Evolutionary conservation across 306 rosid species (phyloP).

Genomic region (Vachellia collinsii): DNA sequence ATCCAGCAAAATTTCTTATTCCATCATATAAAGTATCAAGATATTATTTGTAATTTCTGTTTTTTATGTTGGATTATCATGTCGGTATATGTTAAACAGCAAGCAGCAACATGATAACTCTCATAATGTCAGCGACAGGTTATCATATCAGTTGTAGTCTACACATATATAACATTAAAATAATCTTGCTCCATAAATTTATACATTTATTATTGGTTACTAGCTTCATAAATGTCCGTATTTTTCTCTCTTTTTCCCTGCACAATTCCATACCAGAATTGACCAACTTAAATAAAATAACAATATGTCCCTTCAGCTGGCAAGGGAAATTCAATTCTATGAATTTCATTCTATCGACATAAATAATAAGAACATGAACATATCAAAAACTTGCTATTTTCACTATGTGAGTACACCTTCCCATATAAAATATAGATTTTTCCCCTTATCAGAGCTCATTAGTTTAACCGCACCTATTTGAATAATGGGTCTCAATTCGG

Average conservation of each 20-base stretch:
- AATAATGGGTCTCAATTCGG: too few species aligned
- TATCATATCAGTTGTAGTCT: background rate
- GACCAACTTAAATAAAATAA: background rate
- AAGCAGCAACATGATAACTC: background rate
- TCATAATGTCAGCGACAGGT: background rate
- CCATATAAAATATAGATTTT: background rate
- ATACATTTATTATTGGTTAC: background rate
- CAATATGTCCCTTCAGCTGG: background rate
- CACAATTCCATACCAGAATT: background rate
- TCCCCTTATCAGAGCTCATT: background rate
- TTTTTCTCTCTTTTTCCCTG: background rate
- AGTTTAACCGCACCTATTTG: too few species aligned
- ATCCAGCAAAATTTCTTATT: background rate
- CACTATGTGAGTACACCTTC: background rate
- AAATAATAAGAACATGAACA: background rate
- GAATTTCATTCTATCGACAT: background rate
- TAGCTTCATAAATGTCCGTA: background rate
- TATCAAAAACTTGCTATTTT: background rate
- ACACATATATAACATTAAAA: background rate
- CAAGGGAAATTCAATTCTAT: background rate
- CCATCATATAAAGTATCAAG: background rate
- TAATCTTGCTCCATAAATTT: background rate
- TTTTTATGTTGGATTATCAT: background rate
- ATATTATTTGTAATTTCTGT: background rate
- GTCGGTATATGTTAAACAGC: background rate